Evolutionary conservation across 345 rosid species (phyloP).

Genomic region (Erucastrum elatum): DNA sequence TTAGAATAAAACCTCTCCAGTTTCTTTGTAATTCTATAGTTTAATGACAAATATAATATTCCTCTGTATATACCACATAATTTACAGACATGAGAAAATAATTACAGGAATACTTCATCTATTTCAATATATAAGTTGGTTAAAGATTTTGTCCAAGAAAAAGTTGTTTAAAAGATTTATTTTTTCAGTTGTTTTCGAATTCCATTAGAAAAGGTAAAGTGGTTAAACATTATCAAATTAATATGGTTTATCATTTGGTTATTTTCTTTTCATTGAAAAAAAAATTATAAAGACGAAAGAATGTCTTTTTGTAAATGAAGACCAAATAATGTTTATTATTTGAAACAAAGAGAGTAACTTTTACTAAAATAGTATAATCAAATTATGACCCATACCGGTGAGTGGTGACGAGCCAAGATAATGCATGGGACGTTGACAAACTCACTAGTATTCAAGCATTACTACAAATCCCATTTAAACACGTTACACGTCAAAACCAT

Average conservation of each 20-base stretch:
- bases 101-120: background rate
- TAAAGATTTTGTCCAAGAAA: too few relatives aligned
- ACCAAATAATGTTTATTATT: too few relatives aligned
- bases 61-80: slow-evolving; percentile 2
- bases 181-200: too few relatives aligned
- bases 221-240: too few relatives aligned
- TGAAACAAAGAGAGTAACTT: too few relatives aligned
- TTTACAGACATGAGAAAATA: background rate
- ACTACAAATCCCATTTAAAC: background rate
- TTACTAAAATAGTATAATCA: background rate
- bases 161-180: too few relatives aligned
- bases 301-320: too few relatives aligned
- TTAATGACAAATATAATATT: background rate
- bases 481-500: background rate
- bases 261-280: too few relatives aligned
- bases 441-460: background rate
- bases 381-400: background rate
- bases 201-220: too few relatives aligned
- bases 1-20: slow-evolving; percentile 7
- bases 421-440: background rate
- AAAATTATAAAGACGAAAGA: too few relatives aligned
- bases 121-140: too few relatives aligned
- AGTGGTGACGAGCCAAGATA: background rate
- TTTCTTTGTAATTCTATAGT: background rate
- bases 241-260: too few relatives aligned